phyloP scores from a whole-genome alignment of 495 filamentous ascomycete genomes.

The Neurospora cerealis region DNA sequence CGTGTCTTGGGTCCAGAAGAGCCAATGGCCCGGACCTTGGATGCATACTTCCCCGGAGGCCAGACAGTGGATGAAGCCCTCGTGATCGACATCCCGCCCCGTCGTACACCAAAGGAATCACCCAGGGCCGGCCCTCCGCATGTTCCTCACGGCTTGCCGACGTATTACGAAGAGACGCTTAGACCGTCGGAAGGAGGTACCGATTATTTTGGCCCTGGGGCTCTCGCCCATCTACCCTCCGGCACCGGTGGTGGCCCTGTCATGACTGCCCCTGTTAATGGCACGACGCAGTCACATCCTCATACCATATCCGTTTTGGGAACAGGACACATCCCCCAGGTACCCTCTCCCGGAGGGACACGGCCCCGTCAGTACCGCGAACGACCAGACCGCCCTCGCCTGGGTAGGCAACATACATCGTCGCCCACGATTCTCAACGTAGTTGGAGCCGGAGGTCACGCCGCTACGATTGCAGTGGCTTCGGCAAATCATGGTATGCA shows the following conservation, averaged over 20 bases:
- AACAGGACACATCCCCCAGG: constrained; percentile 66
- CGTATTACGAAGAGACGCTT: constrained; percentile 50
- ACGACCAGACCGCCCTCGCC: constrained; percentile 43
- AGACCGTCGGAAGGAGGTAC: constrained; percentile 61
- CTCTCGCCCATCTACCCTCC: constrained; percentile 38
- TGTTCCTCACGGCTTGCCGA: constrained; percentile 28
- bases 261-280: constrained; percentile 20
- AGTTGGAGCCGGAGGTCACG: constrained; percentile 12
- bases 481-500: constrained; percentile 22
- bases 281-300: constrained; percentile 18
- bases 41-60: constrained; percentile 79
- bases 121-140: constrained; percentile 45
- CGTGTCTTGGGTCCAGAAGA: constrained; percentile 79
- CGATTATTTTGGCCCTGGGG: constrained; percentile 89
- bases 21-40: constrained; percentile 63
- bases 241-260: constrained; percentile 14
- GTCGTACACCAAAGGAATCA: constrained; percentile 77
- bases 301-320: constrained; percentile 67
- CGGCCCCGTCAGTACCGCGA: constrained; percentile 32
- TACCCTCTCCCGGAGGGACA: constrained; percentile 74
- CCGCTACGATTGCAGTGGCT: constrained; percentile 9
- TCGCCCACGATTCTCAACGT: constrained; percentile 60
- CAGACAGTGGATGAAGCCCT: constrained; percentile 87
- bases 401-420: constrained; percentile 64
- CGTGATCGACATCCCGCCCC: constrained; percentile 73